phyloP scores from a whole-genome alignment of 495 filamentous ascomycete species.

The Aspergillus asperescens region DNA sequence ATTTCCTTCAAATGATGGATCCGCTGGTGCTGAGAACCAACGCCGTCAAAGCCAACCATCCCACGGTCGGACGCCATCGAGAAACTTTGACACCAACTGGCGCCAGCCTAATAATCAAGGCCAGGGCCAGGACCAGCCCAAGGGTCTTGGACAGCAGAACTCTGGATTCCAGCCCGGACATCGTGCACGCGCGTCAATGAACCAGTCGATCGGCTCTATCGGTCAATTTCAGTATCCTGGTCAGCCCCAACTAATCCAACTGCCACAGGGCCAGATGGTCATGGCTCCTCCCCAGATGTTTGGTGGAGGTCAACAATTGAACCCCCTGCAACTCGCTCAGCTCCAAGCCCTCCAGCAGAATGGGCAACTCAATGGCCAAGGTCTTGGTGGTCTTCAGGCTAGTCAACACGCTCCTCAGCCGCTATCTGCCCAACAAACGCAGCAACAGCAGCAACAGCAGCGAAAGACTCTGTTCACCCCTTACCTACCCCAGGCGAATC shows the following conservation, averaged over 20 bases:
- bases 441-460: conserved; percentile 81
- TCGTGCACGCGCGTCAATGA: conserved; percentile 76
- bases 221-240: conserved; percentile 85
- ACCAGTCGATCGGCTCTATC: conserved; percentile 78
- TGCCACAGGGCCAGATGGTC: conserved; percentile 78
- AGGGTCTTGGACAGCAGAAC: conserved; percentile 59
- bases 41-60: conserved; percentile 62
- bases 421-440: conserved; percentile 50
- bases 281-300: conserved; percentile 69
- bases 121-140: conserved; percentile 49
- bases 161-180: conserved; percentile 85
- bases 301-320: conserved; percentile 73
- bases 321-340: conserved; percentile 82
- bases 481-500: conserved; percentile 90
- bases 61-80: conserved; percentile 73
- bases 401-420: conserved; percentile 72
- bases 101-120: conserved; percentile 73
- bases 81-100: conserved; percentile 98
- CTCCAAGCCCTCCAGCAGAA: conserved; percentile 82
- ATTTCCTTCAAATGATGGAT: conserved; percentile 59
- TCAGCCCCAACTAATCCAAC: conserved; percentile 86
- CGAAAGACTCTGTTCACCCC: conserved; percentile 98
- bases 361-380: conserved; percentile 76
- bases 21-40: conserved; percentile 57
- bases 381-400: conserved; percentile 55